Conservation (phyloP, 306 rosid genomes). For the Pachyrhizus erosus region DNA sequence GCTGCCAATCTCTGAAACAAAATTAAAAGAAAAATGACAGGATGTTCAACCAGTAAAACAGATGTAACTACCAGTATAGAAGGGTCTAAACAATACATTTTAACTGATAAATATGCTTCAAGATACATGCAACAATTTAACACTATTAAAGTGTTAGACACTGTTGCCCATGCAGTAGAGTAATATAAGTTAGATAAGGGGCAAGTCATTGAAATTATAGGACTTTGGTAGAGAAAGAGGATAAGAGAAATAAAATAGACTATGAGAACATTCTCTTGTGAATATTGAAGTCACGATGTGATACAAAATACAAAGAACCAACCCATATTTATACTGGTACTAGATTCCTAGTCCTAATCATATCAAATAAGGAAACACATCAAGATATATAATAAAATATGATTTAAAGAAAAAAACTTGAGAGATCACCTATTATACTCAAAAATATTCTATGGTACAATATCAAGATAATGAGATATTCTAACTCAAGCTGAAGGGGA, state of each 20-base stretch:
- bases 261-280: background rate
- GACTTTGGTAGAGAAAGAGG: background rate
- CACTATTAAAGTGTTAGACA: background rate
- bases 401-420: background rate
- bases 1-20: constrained; percentile 76
- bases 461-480: background rate
- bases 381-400: background rate
- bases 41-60: constrained; percentile 8
- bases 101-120: background rate
- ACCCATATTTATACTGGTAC: background rate
- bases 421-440: background rate
- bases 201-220: background rate
- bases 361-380: constrained; percentile 9
- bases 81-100: background rate
- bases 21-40: background rate
- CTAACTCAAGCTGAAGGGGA: background rate
- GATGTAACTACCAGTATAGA: background rate
- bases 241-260: background rate
- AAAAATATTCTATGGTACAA: background rate
- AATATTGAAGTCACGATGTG: background rate
- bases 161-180: background rate
- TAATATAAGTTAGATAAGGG: background rate
- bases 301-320: background rate
- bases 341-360: background rate
- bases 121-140: background rate